Evolutionary conservation across 2,329 filamentous ascomycete genomes (phyloP), one percentile per base, ranked within the genome.

Genomic region (Fusarium sublunatum): DNA sequence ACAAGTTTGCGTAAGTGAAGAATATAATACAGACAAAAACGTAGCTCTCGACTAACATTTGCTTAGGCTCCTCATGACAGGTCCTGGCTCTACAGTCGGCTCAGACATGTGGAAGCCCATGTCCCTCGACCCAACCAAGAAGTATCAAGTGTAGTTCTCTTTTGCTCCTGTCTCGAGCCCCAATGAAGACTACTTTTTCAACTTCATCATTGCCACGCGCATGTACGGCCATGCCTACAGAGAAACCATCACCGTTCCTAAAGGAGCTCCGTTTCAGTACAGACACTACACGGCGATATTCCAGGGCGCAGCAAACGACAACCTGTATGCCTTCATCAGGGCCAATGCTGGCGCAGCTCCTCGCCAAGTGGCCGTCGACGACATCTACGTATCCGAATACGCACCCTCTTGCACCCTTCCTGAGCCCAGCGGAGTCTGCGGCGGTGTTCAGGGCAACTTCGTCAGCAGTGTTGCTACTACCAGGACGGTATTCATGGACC

Each of bases 301-400:
- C 4, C 19, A 15, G 32, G 41, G 34, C 10, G 25, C 19, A 19
- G 6, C 6, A n/a, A 7, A 19, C 5, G 29, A 36, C 13, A 26
- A 29, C 15, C 22, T 47, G 10, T 15, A 26, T 24, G 24, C 11
- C 13, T 47, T 47, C 2, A 6, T 26, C 4, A 57, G 50, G 39
- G 4, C 7, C 3, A 43, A 36, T 15, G 9, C n/a, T 8, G 19
- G 11, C 8, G 26, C 35, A 9, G 32, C 4, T 3, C 10, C 31
- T 15, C 41, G 53, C 3, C 22, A 22, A n/a, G 41, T 47, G n/a
- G 50, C 41, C 19, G 12, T 57, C 13, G 51, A 42, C 15, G 36
- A 57, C 10, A 41, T 57, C 10, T 56, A 56, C 13, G 41, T 48
- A n/a, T 25, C 35, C 25, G 41, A 57, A 31, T 55, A 42, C n/a